These are phyloP conservation scores for Colletotrichum endophyticum DNA, from an alignment of 2,329 filamentous ascomycete species.

Conservation along the genomic window DNA sequence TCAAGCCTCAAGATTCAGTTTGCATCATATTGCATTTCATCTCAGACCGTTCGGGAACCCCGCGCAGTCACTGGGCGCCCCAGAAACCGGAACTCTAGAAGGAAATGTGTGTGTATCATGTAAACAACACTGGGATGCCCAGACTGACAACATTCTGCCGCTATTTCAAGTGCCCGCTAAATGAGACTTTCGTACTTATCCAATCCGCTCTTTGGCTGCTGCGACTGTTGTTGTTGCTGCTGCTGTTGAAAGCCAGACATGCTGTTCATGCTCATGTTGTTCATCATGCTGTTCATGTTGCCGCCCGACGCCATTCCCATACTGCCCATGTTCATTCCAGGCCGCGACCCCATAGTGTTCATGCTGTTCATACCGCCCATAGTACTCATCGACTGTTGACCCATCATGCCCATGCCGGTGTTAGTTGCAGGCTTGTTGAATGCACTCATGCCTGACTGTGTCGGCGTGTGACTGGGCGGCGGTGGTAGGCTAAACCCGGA, in stretches of 20 bases:
- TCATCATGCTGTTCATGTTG: slow-evolving; percentile 29
- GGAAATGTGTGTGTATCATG: not conserved
- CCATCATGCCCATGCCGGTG: slow-evolving; percentile 17
- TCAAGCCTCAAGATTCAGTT: not conserved
- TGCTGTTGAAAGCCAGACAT: slow-evolving; percentile 25
- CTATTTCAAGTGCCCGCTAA: slow-evolving; percentile 34
- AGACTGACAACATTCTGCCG: not conserved
- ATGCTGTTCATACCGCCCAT: slow-evolving; percentile 3
- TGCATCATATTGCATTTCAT: not conserved
- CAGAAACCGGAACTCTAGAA: not conserved
- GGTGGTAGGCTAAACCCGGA: slow-evolving; percentile 54
- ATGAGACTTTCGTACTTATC: slow-evolving; percentile 73
- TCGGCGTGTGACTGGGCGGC: slow-evolving; percentile 41
- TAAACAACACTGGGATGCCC: slow-evolving; percentile 6
- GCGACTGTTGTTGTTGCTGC: slow-evolving; percentile 34
- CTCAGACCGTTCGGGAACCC: not conserved
- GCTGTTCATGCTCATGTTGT: slow-evolving; percentile 27
- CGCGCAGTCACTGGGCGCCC: not conserved
- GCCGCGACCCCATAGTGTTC: slow-evolving; percentile 19
- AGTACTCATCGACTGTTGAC: slow-evolving; percentile 2
- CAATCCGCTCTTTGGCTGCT: slow-evolving; percentile 56
- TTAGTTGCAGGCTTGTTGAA: slow-evolving; percentile 18
- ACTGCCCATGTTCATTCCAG: slow-evolving; percentile 19
- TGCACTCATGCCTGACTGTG: slow-evolving; percentile 24
- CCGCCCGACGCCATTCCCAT: slow-evolving; percentile 33